Evolutionary conservation across 176 grass and related monocot genomes (phyloP).

Genomic region (Canna indica): DNA sequence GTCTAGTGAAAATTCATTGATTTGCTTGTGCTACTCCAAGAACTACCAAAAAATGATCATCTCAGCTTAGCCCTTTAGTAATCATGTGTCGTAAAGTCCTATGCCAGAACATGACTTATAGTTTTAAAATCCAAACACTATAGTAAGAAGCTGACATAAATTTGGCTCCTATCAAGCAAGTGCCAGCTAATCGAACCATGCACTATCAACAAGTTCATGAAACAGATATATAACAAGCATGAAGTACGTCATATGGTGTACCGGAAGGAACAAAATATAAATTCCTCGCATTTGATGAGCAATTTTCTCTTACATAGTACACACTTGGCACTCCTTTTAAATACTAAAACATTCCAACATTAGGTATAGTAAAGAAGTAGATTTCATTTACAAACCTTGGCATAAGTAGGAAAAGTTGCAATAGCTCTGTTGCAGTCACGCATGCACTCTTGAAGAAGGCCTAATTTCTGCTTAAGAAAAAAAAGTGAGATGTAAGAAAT

Average conservation of each 20-base stretch:
- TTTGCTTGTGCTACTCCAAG: neutral
- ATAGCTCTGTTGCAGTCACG: slow-evolving; percentile 79
- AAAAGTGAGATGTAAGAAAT: slow-evolving; percentile 7
- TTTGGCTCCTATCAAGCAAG: too few relatives aligned
- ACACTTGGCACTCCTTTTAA: neutral
- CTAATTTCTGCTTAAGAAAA: slow-evolving; percentile 55
- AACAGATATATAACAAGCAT: too few relatives aligned
- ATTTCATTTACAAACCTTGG: slow-evolving; percentile 33
- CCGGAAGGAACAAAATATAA: too few relatives aligned
- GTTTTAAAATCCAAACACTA: too few relatives aligned
- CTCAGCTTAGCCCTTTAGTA: neutral
- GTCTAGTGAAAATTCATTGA: neutral
- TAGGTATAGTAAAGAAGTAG: neutral
- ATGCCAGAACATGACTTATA: neutral
- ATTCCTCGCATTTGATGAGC: neutral
- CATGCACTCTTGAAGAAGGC: slow-evolving; percentile 61
- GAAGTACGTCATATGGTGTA: too few relatives aligned
- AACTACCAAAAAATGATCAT: neutral
- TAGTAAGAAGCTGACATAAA: too few relatives aligned
- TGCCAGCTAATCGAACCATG: too few relatives aligned
- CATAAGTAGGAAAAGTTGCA: slow-evolving; percentile 46
- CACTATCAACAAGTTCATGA: too few relatives aligned
- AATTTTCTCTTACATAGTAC: neutral
- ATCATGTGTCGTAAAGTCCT: neutral
- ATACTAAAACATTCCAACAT: neutral